These are phyloP conservation scores for Ceratocystis ficicola DNA, from an alignment of 2,329 filamentous ascomycete genomes.

Conservation along the genomic window DNA sequence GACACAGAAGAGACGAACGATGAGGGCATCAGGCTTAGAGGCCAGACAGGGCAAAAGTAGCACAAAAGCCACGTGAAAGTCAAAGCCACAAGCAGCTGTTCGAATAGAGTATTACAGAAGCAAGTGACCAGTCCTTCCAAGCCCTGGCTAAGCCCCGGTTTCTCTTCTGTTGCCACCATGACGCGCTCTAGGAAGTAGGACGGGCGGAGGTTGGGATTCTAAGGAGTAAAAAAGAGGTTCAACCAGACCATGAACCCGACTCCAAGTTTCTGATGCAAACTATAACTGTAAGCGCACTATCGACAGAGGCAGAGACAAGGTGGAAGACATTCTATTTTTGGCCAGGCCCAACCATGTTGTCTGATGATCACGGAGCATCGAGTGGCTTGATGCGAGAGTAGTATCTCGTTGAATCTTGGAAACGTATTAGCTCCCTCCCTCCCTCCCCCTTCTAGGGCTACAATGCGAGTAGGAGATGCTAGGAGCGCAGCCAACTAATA, in stretches of 20 bases:
- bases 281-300: constrained; percentile 5
- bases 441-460: background rate
- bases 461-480: background rate
- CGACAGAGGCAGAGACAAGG: background rate
- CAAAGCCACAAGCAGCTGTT: constrained; percentile 1
- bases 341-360: background rate
- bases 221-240: background rate
- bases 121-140: background rate
- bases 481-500: background rate
- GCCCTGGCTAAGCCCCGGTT: background rate
- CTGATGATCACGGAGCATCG: background rate
- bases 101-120: constrained; percentile 4
- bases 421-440: background rate
- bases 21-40: background rate
- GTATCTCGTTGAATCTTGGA: background rate
- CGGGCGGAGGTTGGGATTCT: constrained; percentile 1
- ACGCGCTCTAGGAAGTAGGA: background rate
- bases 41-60: background rate
- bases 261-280: constrained; percentile 6
- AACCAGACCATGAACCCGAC: background rate
- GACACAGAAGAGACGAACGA: background rate
- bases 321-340: background rate
- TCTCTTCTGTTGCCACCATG: constrained; percentile 3
- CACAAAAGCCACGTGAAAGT: background rate
- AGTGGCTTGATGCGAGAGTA: background rate